Evolutionary conservation across 2,329 filamentous ascomycete genomes (phyloP), one percentile per base, ranked within the genome.

Genomic region (Botryotinia narcissicola): DNA sequence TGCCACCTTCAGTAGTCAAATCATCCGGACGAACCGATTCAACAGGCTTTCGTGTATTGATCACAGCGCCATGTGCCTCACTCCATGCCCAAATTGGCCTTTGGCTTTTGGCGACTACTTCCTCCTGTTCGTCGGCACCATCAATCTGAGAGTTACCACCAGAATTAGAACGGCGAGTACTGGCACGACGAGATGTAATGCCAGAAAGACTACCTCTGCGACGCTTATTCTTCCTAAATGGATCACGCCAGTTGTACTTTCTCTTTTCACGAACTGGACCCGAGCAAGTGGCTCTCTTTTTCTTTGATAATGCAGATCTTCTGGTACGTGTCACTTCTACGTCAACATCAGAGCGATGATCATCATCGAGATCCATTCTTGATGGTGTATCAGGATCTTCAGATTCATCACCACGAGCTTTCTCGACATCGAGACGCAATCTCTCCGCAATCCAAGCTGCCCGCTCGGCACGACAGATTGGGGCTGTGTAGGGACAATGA

Each of bases 161-260:
- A 25, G 25, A 42, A 16, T 29, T 4, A 9, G 42, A 22, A 32
- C n/a, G 20, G 14, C 29, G 42, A 16, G 18, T 32, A 0, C 42
- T 40, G 7, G 6, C 25, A 20, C 60, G 14, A 62, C 25, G 14
- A 42, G 37, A 16, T n/a, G 6, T 25, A 18, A 3, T 20, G 9
- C 29, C 35, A 1, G 5, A 12, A 25, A 25, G 1, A n/a, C 10
- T 20, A 3, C 37, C 3, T 2, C 20, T n/a, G 2, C 4, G 22
- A 14, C 66, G 48, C 51, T 69, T 69, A 10, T 69, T 69, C 48
- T 69, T 69, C 66, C 5, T 32, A 18, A 10, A 9, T 22, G 25
- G 35, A 32, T 69, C n/a, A 1, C 35, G 37, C 66, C 66, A 69
- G 3, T n/a, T 57, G 2, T 69, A 69, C n/a, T 69, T 69, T 22